Evolutionary conservation across 225 moss, liverwort and hornwort genomes (phyloP).

Genomic region (Bryum argenteum): DNA sequence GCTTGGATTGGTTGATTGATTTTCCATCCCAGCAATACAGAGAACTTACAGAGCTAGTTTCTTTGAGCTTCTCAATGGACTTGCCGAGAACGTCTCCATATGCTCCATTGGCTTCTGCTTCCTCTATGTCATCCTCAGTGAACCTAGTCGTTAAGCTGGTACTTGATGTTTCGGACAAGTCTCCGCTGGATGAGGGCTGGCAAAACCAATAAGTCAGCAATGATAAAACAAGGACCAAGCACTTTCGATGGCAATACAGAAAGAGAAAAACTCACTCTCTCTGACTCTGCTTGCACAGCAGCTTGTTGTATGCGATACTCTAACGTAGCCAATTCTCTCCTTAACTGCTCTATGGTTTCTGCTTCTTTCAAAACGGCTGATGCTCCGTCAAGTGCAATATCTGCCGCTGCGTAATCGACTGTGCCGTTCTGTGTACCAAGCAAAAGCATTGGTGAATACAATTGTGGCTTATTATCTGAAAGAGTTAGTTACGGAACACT

Average conservation of each 20-base stretch:
- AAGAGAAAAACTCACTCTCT: slow-evolving; percentile 43
- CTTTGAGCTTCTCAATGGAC: slow-evolving; percentile 67
- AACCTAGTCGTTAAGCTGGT: slow-evolving; percentile 36
- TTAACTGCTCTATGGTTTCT: slow-evolving; percentile 52
- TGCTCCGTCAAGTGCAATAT: slow-evolving; percentile 39
- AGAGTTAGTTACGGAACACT: not conserved
- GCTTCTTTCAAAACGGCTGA: slow-evolving; percentile 41
- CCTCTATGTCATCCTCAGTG: slow-evolving; percentile 41
- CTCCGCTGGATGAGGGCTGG: slow-evolving; percentile 47
- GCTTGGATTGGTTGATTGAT: slow-evolving; percentile 8
- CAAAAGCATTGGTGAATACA: not conserved
- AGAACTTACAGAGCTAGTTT: slow-evolving; percentile 59
- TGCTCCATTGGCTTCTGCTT: slow-evolving; percentile 46
- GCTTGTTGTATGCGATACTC: slow-evolving; percentile 53
- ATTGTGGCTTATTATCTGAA: not conserved
- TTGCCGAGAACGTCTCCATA: slow-evolving; percentile 63
- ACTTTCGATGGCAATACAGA: slow-evolving; percentile 12
- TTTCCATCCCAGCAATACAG: slow-evolving; percentile 1
- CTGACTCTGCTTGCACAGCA: slow-evolving; percentile 47
- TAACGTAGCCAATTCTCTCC: slow-evolving; percentile 54
- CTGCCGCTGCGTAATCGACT: slow-evolving; percentile 33
- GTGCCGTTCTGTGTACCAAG: slow-evolving; percentile 33
- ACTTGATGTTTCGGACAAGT: slow-evolving; percentile 26
- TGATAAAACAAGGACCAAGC: slow-evolving; percentile 15
- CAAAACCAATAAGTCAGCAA: slow-evolving; percentile 34